phyloP scores from a whole-genome alignment of 1,284 basidiomycete genomes.

The Leccinum subrobustum region DNA sequence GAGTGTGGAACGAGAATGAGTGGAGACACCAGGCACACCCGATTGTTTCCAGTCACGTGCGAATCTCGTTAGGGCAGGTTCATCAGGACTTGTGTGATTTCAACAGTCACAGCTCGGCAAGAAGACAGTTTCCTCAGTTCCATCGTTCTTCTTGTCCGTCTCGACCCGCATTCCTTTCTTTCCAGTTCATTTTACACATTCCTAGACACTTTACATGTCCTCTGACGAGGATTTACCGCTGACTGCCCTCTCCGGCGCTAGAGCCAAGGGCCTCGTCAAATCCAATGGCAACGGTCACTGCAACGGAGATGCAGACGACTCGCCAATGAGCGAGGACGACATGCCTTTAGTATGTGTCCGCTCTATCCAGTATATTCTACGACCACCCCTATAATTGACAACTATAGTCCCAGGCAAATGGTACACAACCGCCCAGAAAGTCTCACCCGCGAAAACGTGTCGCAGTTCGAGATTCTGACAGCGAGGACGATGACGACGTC shows the following conservation, averaged over 20 bases:
- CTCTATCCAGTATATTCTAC: neutral
- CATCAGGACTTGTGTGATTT: constrained; percentile 48
- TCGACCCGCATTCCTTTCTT: neutral
- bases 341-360: constrained; percentile 60
- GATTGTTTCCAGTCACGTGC: constrained; percentile 26
- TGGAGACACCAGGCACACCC: neutral
- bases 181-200: neutral
- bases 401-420: constrained; percentile 43
- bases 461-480: constrained; percentile 51
- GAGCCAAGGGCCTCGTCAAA: constrained; percentile 36
- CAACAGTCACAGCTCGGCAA: constrained; percentile 23
- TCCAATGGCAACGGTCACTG: constrained; percentile 46
- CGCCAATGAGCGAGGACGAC: constrained; percentile 64
- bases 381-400: constrained; percentile 22
- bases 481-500: constrained; percentile 74
- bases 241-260: constrained; percentile 40
- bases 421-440: constrained; percentile 42
- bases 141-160: constrained; percentile 19
- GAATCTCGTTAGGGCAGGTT: constrained; percentile 55
- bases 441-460: constrained; percentile 61
- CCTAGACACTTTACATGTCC: constrained; percentile 40
- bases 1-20: constrained; percentile 2
- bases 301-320: constrained; percentile 42
- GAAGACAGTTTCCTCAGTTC: constrained; percentile 20
- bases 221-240: constrained; percentile 72